Base-by-base conservation (phyloP, 352 stramenopile species). In the Pythium phragmitis region DNA sequence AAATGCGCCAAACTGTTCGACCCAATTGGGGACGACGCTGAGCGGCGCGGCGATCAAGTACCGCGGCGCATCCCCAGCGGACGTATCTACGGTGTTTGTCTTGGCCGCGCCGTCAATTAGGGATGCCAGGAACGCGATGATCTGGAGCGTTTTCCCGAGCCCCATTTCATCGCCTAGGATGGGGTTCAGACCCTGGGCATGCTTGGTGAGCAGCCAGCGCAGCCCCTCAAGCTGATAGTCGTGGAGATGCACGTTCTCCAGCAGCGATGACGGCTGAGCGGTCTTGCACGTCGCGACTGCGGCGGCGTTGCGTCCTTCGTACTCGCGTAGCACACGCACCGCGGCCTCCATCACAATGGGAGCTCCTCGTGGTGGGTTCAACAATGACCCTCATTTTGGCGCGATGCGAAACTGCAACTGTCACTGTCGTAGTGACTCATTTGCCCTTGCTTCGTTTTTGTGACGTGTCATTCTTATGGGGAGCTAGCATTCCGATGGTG, bases 91-190 rank as follows among this genome's bases (percentile, higher is more conserved):
- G 5, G 12, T 34, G 34, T 39, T 39, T 3, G 14, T 19, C 17
- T 62, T 52, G 12, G 55, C 50, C 12, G 62, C 39, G 39, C 16
- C 54, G 33, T 76, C 60, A 14, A 81, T 67, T 4, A 91, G 58
- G 23, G 77, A 65, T 12, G 76, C 73, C 46, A 94, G 62, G 56
- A 94, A 87, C 28, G 83, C 72, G 64, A 91, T 92, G 30, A 85
- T 67, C 51, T 94, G 85, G 53, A 94, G 70, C 41, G 83, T 94
- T 73, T 94, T 92, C 61, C 85, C 85, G 21, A 94, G 70, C 1
- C 85, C 85, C 85, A 94, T 94, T 34, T 94, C 83, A 58, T 94
- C 85, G 34, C 83, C 85, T 9, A 94, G 61, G 66, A 94, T 91
- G 42, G 79, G 72, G 65, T 89, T 89, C 42, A 94, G 50, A 1